Evolutionary conservation across 1,284 basidiomycete species (phyloP).

Genomic region (Fomes fomentarius): DNA sequence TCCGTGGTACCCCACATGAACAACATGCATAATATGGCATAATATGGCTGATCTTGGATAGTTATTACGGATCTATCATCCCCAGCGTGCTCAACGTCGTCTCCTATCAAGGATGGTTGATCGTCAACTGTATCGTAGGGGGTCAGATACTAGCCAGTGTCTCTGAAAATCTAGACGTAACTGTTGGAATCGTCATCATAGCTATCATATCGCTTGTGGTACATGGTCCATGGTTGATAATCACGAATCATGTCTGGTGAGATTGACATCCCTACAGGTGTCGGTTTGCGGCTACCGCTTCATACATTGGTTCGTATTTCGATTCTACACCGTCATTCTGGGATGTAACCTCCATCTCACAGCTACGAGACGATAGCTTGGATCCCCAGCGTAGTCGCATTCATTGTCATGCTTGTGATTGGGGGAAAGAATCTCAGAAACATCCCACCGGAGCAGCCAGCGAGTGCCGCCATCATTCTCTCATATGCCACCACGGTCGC

Average conservation of each 20-base stretch:
- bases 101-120: slow-evolving; percentile 69
- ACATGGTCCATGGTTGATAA: too few relatives aligned
- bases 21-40: background rate
- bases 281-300: slow-evolving; percentile 68
- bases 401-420: slow-evolving; percentile 67
- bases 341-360: background rate
- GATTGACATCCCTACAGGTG: slow-evolving; percentile 33
- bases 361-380: slow-evolving; percentile 63
- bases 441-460: slow-evolving; percentile 35
- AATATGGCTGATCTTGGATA: slow-evolving; percentile 28
- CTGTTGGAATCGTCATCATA: slow-evolving; percentile 81
- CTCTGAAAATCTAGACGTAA: slow-evolving; percentile 51
- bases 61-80: slow-evolving; percentile 63
- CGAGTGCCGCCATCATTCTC: slow-evolving; percentile 3
- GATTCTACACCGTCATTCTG: background rate
- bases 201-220: slow-evolving; percentile 65
- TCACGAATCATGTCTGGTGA: background rate
- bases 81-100: slow-evolving; percentile 69
- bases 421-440: slow-evolving; percentile 51
- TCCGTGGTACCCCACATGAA: background rate
- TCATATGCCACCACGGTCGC: slow-evolving; percentile 39
- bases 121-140: slow-evolving; percentile 77
- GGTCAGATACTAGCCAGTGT: slow-evolving; percentile 74
- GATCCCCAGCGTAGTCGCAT: slow-evolving; percentile 69
- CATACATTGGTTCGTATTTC: slow-evolving; percentile 61